These are phyloP conservation scores for Teratosphaeria pseudoeucalypti DNA, from an alignment of 2,329 filamentous ascomycete genomes.

Conservation along the genomic window DNA sequence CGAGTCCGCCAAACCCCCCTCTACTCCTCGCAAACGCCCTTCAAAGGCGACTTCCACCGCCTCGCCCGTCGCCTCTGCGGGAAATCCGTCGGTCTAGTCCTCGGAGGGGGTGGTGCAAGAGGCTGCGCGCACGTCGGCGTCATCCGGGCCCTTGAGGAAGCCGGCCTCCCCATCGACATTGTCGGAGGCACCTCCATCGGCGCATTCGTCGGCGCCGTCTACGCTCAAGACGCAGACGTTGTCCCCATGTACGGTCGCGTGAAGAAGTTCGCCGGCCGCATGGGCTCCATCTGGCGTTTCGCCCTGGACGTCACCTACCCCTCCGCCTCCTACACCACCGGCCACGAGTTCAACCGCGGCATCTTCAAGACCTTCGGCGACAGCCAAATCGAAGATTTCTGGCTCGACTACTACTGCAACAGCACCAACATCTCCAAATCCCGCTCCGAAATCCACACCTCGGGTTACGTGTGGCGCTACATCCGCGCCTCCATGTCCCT, in stretches of 20 bases:
- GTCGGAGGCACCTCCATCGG: conserved; percentile 95
- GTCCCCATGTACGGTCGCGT: conserved; percentile 94
- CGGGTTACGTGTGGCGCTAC: conserved; percentile 95
- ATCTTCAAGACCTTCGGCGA: conserved; percentile 98
- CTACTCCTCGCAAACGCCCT: conserved; percentile 83
- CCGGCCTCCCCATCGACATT: conserved; percentile 90
- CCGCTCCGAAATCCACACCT: conserved; percentile 83
- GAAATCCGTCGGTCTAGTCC: conserved; percentile 85
- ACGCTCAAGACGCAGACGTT: conserved; percentile 90
- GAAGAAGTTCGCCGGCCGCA: conserved; percentile 96
- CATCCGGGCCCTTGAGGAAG: conserved; percentile 89
- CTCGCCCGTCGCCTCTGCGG: conserved; percentile 82
- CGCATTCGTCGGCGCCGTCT: conserved; percentile 86
- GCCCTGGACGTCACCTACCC: conserved; percentile 93
- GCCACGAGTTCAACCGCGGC: conserved; percentile 96
- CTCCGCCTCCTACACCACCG: conserved; percentile 91
- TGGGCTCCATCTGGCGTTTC: conserved; percentile 99
- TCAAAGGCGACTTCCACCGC: conserved; percentile 94
- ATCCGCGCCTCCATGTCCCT: conserved; percentile 94
- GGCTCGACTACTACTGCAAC: conserved; percentile 98
- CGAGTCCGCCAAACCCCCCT: conserved; percentile 78
- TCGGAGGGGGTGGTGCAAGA: conserved; percentile 85
- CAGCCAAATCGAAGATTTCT: conserved; percentile 96
- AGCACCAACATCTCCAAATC: conserved; percentile 98
- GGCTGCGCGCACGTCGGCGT: conserved; percentile 90